A percentile compares a stretch with the other conserved stretches of the same genome.
Evolutionary conservation across 352 stramenopile genomes (phyloP).

Genomic region (Pythium folliculosum): DNA sequence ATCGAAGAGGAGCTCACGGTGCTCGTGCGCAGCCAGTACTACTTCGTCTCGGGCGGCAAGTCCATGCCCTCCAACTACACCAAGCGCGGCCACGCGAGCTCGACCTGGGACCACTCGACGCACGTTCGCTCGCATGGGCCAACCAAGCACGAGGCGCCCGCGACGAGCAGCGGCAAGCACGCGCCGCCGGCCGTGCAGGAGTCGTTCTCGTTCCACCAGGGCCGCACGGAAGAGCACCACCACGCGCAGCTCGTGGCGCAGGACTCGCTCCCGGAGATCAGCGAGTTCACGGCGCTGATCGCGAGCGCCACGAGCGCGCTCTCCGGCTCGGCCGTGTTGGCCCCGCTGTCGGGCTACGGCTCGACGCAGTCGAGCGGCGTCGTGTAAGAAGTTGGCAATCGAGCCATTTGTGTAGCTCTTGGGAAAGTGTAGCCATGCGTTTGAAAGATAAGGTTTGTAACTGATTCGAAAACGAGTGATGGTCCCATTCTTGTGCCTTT

Average conservation of each 20-base stretch:
- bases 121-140: not conserved
- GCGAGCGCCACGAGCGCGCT: constrained; percentile 16
- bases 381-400: no score
- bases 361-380: constrained; percentile 11
- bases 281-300: constrained; percentile 73
- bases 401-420: constrained; percentile 7
- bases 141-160: constrained; percentile 1
- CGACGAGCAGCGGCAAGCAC: not conserved
- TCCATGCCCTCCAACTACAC: constrained; percentile 25
- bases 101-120: constrained; percentile 21
- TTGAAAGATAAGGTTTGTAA: constrained; percentile 23
- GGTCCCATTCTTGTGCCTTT: constrained; percentile 8
- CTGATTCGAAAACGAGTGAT: constrained; percentile 25
- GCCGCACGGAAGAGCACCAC: constrained; percentile 45
- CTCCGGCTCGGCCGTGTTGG: not conserved
- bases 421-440: constrained; percentile 17
- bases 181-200: constrained; percentile 20
- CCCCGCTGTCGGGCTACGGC: constrained; percentile 11
- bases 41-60: constrained; percentile 67
- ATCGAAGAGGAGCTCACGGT: constrained; percentile 85
- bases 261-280: constrained; percentile 70
- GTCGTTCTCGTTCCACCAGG: constrained; percentile 73
- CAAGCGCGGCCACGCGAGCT: constrained; percentile 6
- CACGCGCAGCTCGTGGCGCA: constrained; percentile 35
- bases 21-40: constrained; percentile 79